Evolutionary conservation across 2,329 filamentous ascomycete species (phyloP), one percentile per base, ranked within the genome.

Genomic region (Diaporthe vexans): DNA sequence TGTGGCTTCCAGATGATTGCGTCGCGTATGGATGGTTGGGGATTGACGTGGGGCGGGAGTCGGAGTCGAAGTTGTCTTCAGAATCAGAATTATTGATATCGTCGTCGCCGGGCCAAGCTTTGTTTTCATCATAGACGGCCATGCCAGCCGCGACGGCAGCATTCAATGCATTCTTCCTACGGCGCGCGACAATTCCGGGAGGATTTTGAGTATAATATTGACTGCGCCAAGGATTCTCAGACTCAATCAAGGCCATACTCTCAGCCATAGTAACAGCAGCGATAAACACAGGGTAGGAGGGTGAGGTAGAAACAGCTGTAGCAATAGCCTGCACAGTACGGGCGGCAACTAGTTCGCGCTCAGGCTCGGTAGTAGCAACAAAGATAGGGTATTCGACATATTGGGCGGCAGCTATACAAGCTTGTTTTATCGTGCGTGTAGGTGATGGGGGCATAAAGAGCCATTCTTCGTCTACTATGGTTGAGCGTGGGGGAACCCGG

Each of bases 111-210:
- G 57, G 57, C 57, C 35, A 26, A n/a, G 35, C 57, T 15, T 40
- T 15, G 21, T 40, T 33, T 17, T 59, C 35, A 40, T 11, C 57
- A 40, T 59, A 24, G 35, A n/a, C 57, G 15, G 57, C 57, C 35
- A 59, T 59, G 35, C 33, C 57, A 59, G 57, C 57, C 35, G n/a
- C 57, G 35, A 59, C 19, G 33, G 57, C 57, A 40, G 33, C 35
- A 59, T 40, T 4, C 1, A 24, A 59, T n/a, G 35, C 35, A 40
- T 59, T 35, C 35, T 37, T 2, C 33, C 21, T 40, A 10, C 35
- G 57, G 10, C 57, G 35, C 15, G 29, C 19, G 56, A n/a, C 8
- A 58, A 35, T 59, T 40, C 57, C 35, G 35, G 33, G 33, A 40
- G 33, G 57, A n/a, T 0, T 4, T 15, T 37, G 3, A 40, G 21